Evolutionary conservation across 768 basidiomycete species (phyloP), one percentile per base, ranked within the genome.

Genomic region (Boletus bicolor): DNA sequence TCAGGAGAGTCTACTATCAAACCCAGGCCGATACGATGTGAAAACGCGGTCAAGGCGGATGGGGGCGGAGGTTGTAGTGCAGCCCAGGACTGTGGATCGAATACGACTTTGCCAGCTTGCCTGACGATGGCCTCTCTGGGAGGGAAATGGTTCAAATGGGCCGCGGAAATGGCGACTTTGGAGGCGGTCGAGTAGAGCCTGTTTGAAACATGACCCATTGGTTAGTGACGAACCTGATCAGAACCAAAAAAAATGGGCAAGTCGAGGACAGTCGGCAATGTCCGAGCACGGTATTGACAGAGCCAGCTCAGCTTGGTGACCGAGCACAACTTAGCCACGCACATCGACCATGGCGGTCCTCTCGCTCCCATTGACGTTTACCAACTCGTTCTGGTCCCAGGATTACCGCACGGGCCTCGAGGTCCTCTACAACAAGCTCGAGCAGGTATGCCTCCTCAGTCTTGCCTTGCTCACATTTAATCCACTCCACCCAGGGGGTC

Each of bases 311-410:
- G 28, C 38, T 35, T 51, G 17, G 52, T 53, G 44, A 38, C 53
- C 21, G 35, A 7, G 36, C 30, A n/a, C 47, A 17, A 19, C 51
- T 59, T 52, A 41, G 19, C 56, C 68, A 49, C 61, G 44, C 59
- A 59, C 42, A 21, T 7, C 7, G 6, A 19, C 51, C 67, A 94
- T 95, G 93, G 88, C 92, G 58, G 88, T 91, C 60, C 75, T 96
- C 59, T 90, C 92, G 43, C 83, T 95, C 66, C 93, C 93, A n/a
- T 78, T 92, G 55, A 82, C 82, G 15, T 97, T 97, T 70, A 84
- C 80, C 53, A 95, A 96, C 71, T 94, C 93, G 32, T 97, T 97
- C 77, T 97, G 94, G 94, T 83, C 93, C 15, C 87, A 91, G 70
- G 92, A 94, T 75, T 94, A 92, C 68, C 79, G 91, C 44, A 82